Evolutionary conservation across 179 eudicot species (phyloP), one percentile per base, ranked within the genome.

Genomic region (Beta corolliflora): DNA sequence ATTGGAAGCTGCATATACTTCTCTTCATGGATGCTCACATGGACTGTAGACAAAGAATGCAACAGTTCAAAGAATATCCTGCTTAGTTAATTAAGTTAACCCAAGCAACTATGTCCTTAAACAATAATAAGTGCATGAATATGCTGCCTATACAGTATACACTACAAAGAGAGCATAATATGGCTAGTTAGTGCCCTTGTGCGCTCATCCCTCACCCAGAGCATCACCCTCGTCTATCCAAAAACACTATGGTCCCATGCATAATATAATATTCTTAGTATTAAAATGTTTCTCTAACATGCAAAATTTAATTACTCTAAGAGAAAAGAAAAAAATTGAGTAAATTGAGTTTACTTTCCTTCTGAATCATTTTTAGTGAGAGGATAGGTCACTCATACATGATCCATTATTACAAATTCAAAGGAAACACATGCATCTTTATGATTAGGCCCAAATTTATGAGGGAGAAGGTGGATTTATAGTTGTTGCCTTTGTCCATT

Each of bases 401-500:
- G 75, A 59, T 68, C 67, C 54, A 68, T 54, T 54, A 78, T 68
- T 55, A 78, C 66, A 45, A 73, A 78, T 25, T 67, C 36, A 74
- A 54, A 44, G 61, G 44, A 44, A 78, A 78, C 80, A 78, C 75
- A 68, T 68, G 66, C 67, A 31, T 7, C 64, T 18, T 78, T 54
- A 66, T 66, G 65, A 66, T 78, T 67, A 78, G 65, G 31, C n/a
- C 29, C 71, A 25, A 31, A 54, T 69, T 2, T 29, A 53, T 5
- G 64, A 46, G 58, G 56, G 54, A n/a, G 66, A 71, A 54, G 75
- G 74, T 67, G 73, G 52, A 13, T 53, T 31, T 78, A 53, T 66
- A 78, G 80, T 54, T 25, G 80, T 63, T 52, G 67, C 73, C 73
- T 78, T 66, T 78, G 15, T n/a, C 71, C 36, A 50, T n/a, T 64